Conservation (phyloP, 345 rosid species). For the Aegle marmelos region DNA sequence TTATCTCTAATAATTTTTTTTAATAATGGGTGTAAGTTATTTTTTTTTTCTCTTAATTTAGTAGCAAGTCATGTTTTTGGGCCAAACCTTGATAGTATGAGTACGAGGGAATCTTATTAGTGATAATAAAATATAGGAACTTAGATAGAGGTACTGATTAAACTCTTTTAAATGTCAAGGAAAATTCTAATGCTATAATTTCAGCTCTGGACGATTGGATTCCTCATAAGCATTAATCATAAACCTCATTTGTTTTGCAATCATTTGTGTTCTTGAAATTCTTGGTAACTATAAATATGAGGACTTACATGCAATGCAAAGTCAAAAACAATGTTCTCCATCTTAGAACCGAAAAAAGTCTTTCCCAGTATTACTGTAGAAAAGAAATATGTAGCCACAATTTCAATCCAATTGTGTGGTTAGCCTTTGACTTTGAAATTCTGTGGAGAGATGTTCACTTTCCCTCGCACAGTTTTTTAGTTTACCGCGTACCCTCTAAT, state of each 20-base stretch:
- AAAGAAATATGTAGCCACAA: not conserved
- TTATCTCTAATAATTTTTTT: too few relatives aligned
- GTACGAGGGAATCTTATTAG: too few relatives aligned
- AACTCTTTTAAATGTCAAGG: not conserved
- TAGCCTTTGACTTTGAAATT: not conserved
- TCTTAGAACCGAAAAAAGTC: not conserved
- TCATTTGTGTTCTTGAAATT: slow-evolving; percentile 13
- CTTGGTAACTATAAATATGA: not conserved
- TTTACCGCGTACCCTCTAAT: too few relatives aligned
- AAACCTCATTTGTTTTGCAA: not conserved
- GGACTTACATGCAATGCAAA: not conserved
- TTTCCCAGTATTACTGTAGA: not conserved
- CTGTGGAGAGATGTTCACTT: not conserved
- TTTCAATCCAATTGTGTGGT: not conserved
- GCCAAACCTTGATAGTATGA: too few relatives aligned
- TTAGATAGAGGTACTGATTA: too few relatives aligned
- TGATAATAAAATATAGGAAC: too few relatives aligned
- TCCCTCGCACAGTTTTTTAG: too few relatives aligned
- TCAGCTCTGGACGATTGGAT: slow-evolving; percentile 19
- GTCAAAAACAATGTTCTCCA: slow-evolving; percentile 6
- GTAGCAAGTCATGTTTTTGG: too few relatives aligned
- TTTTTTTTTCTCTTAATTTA: too few relatives aligned
- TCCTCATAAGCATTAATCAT: not conserved
- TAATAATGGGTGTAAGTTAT: too few relatives aligned
- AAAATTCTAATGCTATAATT: slow-evolving; percentile 30